Percentiles rank a stretch among this genome's conserved stretches.
Evolutionary conservation across 495 filamentous ascomycete genomes (phyloP).

Genomic region (Haplographium delicatum): DNA sequence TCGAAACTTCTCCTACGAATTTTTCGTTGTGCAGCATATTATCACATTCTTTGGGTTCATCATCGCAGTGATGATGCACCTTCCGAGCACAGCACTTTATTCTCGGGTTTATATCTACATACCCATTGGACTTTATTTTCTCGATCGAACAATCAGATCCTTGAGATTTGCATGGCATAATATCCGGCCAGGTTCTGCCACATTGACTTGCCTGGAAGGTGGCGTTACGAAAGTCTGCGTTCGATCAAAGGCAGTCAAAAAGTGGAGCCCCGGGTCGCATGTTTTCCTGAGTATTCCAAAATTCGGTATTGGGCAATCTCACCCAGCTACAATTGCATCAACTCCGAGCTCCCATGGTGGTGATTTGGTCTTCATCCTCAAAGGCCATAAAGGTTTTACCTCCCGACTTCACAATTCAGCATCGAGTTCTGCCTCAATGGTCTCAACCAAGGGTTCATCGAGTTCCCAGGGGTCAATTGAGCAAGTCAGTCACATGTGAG

Average conservation of each 20-base stretch:
- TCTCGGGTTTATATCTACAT: slow-evolving; percentile 58
- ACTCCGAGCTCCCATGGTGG: slow-evolving; percentile 40
- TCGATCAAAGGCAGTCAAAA: slow-evolving; percentile 46
- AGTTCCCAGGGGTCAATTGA: slow-evolving; percentile 37
- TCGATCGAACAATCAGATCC: slow-evolving; percentile 59
- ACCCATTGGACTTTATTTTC: slow-evolving; percentile 61
- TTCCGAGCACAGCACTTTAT: slow-evolving; percentile 48
- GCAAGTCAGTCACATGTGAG: slow-evolving; percentile 6
- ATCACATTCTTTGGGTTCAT: slow-evolving; percentile 62
- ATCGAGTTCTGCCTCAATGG: slow-evolving; percentile 6
- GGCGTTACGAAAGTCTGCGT: slow-evolving; percentile 56
- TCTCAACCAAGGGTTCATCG: slow-evolving; percentile 10
- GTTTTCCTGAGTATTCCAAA: slow-evolving; percentile 70
- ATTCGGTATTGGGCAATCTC: slow-evolving; percentile 64
- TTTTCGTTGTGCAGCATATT: slow-evolving; percentile 84
- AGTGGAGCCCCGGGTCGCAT: slow-evolving; percentile 75
- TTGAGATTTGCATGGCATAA: slow-evolving; percentile 58
- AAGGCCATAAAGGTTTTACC: slow-evolving; percentile 69
- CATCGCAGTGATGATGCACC: slow-evolving; percentile 60
- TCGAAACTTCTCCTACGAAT: slow-evolving; percentile 65
- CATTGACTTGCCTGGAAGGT: slow-evolving; percentile 26
- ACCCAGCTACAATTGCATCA: slow-evolving; percentile 75
- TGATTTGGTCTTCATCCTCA: slow-evolving; percentile 65
- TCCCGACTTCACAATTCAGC: slow-evolving; percentile 40
- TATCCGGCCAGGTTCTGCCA: slow-evolving; percentile 35